Evolutionary conservation across 352 stramenopile genomes (phyloP).

Genomic region (Phytophthora foliorum): DNA sequence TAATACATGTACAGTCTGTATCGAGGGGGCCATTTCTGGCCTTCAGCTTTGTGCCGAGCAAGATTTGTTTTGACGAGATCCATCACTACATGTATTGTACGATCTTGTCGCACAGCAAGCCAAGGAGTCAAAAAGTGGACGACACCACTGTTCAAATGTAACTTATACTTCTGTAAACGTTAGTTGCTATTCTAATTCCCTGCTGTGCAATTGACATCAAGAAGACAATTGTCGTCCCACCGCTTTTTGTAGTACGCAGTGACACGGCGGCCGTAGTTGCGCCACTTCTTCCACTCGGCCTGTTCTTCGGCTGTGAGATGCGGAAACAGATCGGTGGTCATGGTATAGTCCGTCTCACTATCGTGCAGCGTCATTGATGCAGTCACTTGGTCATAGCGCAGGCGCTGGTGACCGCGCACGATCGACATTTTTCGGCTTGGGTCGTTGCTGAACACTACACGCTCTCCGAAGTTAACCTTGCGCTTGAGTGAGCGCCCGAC

Average conservation of each 20-base stretch:
- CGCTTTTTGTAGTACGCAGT: conserved; percentile 54
- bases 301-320: conserved; percentile 18
- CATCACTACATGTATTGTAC: no score
- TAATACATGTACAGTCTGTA: no score
- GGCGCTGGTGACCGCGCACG: conserved; percentile 49
- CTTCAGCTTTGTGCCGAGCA: no score
- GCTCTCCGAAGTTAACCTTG: conserved; percentile 20
- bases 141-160: no score
- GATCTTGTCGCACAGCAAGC: no score
- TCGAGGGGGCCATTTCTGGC: no score
- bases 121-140: background rate
- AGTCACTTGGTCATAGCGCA: conserved; percentile 49
- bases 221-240: conserved; percentile 39
- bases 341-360: conserved; percentile 42
- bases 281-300: conserved; percentile 35
- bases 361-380: conserved; percentile 55
- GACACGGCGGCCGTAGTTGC: conserved; percentile 35
- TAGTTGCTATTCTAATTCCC: conserved; percentile 1
- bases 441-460: conserved; percentile 63
- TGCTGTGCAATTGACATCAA: conserved; percentile 9
- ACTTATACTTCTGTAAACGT: no score
- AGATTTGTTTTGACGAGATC: no score
- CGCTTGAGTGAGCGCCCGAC: conserved; percentile 68
- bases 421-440: conserved; percentile 53
- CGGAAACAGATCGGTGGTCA: conserved; percentile 44